A percentile compares a stretch with the other conserved stretches of the same genome.
phyloP scores from a whole-genome alignment of 441 rosid genomes.

The Erodium trifolium region DNA sequence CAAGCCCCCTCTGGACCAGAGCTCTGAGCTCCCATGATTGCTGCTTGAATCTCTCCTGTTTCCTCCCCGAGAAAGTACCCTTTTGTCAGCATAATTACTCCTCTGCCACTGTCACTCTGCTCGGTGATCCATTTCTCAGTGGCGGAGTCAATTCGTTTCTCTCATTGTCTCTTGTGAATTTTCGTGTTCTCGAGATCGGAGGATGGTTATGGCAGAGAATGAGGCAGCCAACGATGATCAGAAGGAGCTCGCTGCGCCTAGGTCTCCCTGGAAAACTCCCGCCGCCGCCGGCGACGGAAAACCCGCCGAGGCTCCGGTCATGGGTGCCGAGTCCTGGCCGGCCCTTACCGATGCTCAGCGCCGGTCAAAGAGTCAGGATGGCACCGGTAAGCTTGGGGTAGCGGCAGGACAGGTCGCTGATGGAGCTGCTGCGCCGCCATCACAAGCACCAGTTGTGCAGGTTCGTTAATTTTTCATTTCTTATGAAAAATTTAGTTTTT shows the following conservation, averaged over 20 bases:
- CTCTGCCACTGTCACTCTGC: conserved; percentile 8
- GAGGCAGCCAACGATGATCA: conserved; percentile 51
- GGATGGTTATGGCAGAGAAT: conserved; percentile 59
- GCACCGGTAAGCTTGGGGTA: not conserved
- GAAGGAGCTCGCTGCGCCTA: conserved; percentile 36
- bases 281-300: conserved; percentile 19
- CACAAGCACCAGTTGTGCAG: conserved; percentile 25
- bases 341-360: not conserved
- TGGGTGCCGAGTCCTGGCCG: conserved; percentile 2
- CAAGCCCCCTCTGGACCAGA: conserved; percentile 1
- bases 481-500: conserved; percentile 4
- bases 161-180: not conserved
- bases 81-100: not conserved
- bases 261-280: conserved; percentile 77
- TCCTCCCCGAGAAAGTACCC: no score
- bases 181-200: conserved; percentile 12
- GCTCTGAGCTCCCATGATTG: not conserved
- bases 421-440: conserved; percentile 16
- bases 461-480: conserved; percentile 11
- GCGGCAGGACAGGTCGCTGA: not conserved
- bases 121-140: not conserved
- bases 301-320: conserved; percentile 29
- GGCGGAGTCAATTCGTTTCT: not conserved
- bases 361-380: not conserved
- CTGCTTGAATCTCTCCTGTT: no score